Percentiles rank a stretch among this genome's conserved stretches.
phyloP scores from a whole-genome alignment of 2,329 filamentous ascomycete species.

The Scolecobasidium constrictum region DNA sequence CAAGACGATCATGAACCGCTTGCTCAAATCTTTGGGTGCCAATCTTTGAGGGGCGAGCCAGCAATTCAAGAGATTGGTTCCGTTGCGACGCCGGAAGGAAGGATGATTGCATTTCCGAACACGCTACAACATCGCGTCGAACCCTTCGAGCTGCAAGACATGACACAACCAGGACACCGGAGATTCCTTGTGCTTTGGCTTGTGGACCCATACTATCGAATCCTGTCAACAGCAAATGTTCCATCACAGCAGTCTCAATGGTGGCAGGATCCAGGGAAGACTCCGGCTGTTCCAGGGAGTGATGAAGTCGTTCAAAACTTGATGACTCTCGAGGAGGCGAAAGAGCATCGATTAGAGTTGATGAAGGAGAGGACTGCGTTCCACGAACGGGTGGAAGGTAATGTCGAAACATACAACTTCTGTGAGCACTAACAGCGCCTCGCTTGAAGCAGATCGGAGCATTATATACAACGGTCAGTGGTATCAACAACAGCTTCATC shows the following conservation, averaged over 20 bases:
- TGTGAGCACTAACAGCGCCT: conserved; percentile 12
- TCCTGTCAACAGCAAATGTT: conserved; percentile 42
- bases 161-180: conserved; percentile 41
- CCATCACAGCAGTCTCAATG: conserved; percentile 40
- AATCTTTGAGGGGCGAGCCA: conserved; percentile 1
- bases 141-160: conserved; percentile 39
- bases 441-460: no score
- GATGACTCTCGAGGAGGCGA: conserved; percentile 5
- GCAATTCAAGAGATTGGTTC: conserved; percentile 2
- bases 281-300: not conserved
- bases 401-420: conserved; percentile 6
- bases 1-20: conserved; percentile 9
- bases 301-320: not conserved
- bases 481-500: no score
- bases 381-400: not conserved
- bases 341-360: conserved; percentile 5
- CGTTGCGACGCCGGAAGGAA: not conserved
- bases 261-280: conserved; percentile 13
- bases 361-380: conserved; percentile 9
- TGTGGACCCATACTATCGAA: conserved; percentile 42
- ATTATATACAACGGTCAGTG: no score
- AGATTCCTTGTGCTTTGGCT: conserved; percentile 49
- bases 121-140: conserved; percentile 39
- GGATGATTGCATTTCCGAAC: conserved; percentile 1
- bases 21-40: conserved; percentile 2